A percentile compares a stretch with the other conserved stretches of the same genome.
Evolutionary conservation across 768 basidiomycete genomes (phyloP).

Genomic region (Collybia nuda): DNA sequence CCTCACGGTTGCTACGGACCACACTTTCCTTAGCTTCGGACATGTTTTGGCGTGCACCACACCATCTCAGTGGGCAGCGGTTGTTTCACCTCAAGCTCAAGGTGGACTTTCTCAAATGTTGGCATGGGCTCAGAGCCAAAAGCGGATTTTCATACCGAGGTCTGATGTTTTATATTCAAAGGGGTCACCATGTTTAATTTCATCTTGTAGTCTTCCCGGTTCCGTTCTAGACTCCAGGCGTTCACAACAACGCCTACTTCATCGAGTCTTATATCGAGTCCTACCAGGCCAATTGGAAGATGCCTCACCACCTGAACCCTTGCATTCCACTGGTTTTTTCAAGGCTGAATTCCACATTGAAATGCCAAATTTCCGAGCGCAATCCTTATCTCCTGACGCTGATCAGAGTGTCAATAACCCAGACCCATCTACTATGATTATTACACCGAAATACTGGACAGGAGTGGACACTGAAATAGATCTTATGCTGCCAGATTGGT

Average conservation of each 20-base stretch:
- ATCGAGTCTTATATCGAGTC: slow-evolving; percentile 49
- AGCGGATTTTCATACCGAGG: slow-evolving; percentile 53
- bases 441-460: slow-evolving; percentile 25
- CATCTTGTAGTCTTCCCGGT: slow-evolving; percentile 16
- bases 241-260: slow-evolving; percentile 33
- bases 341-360: too few relatives aligned
- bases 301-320: background rate
- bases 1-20: slow-evolving; percentile 1
- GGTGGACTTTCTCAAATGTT: slow-evolving; percentile 40
- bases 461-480: slow-evolving; percentile 40
- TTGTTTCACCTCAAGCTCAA: slow-evolving; percentile 47
- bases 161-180: slow-evolving; percentile 18
- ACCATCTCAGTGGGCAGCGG: slow-evolving; percentile 29
- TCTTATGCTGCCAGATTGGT: slow-evolving; percentile 62
- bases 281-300: slow-evolving; percentile 13
- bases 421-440: slow-evolving; percentile 3
- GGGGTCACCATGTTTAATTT: background rate
- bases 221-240: background rate
- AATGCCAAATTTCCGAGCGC: too few relatives aligned
- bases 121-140: slow-evolving; percentile 39
- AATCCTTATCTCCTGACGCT: background rate
- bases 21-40: slow-evolving; percentile 44
- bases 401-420: slow-evolving; percentile 15
- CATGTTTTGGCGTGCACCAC: slow-evolving; percentile 53
- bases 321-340: background rate